Evolutionary conservation across 2,329 filamentous ascomycete genomes (phyloP).

Genomic region (Penicillium frequentans): DNA sequence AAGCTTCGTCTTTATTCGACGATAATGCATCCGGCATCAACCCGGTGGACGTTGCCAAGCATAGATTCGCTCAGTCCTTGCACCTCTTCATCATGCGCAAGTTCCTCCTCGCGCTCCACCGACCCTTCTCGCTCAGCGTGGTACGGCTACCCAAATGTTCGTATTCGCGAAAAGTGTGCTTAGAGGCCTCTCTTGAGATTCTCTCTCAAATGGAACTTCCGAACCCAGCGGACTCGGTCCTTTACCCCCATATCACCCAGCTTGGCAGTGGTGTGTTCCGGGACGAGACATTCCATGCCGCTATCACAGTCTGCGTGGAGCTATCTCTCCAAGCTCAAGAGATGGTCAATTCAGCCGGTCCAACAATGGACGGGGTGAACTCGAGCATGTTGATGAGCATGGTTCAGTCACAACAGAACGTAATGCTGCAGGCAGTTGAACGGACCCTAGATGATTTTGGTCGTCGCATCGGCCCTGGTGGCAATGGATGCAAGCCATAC

Average conservation of each 20-base stretch:
- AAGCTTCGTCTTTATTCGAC: constrained; percentile 24
- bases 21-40: constrained; percentile 11
- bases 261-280: constrained; percentile 37
- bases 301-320: constrained; percentile 34
- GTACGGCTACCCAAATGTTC: constrained; percentile 34
- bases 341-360: constrained; percentile 12
- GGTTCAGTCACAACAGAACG: constrained; percentile 31
- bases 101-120: constrained; percentile 58
- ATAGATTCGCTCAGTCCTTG: constrained; percentile 37
- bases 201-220: constrained; percentile 32
- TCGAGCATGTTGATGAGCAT: constrained; percentile 29
- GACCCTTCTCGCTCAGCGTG: constrained; percentile 38
- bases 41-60: constrained; percentile 7
- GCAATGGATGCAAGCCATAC: constrained; percentile 31
- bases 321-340: constrained; percentile 32
- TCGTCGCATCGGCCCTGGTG: constrained; percentile 24
- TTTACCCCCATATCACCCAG: constrained; percentile 31
- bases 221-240: constrained; percentile 13
- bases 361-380: constrained; percentile 19
- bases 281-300: constrained; percentile 35
- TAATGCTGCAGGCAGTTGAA: constrained; percentile 32
- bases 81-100: constrained; percentile 55
- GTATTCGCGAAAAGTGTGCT: constrained; percentile 39
- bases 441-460: constrained; percentile 29
- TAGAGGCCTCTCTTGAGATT: constrained; percentile 37